Evolutionary conservation across 2,329 filamentous ascomycete genomes (phyloP).

Genomic region (Colletotrichum shisoi): DNA sequence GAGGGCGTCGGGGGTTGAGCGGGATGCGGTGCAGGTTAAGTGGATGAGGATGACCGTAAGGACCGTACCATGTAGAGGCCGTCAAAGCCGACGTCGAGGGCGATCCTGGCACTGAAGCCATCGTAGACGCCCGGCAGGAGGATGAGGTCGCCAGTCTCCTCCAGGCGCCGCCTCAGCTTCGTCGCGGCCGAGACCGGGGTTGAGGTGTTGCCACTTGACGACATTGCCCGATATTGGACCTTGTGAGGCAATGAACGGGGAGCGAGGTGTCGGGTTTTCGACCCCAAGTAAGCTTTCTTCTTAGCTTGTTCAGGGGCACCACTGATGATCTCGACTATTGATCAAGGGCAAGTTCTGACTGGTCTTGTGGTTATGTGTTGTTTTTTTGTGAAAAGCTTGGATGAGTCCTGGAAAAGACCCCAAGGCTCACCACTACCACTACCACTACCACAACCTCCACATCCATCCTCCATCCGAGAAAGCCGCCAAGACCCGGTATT

Average conservation of each 20-base stretch:
- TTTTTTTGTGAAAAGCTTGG: not conserved
- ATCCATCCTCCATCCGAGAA: not conserved
- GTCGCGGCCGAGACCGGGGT: conserved; percentile 42
- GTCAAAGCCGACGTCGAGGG: conserved; percentile 68
- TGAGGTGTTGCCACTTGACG: conserved; percentile 9
- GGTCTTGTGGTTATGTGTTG: too few species aligned
- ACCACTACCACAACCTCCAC: too few species aligned
- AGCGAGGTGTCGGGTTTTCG: too few species aligned
- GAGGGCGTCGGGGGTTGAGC: not conserved
- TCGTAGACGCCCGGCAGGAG: conserved; percentile 74
- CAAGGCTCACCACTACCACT: too few species aligned
- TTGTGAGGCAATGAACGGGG: not conserved
- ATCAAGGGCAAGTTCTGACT: not conserved
- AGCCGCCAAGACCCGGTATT: conserved; percentile 1
- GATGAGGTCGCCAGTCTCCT: conserved; percentile 53
- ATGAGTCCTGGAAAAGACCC: not conserved
- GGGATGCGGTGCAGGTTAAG: not conserved
- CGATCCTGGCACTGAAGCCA: conserved; percentile 70
- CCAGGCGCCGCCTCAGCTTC: conserved; percentile 53
- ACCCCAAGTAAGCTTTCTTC: not conserved
- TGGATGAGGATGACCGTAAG: not conserved
- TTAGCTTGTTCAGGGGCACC: not conserved
- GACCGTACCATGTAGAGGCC: conserved; percentile 70
- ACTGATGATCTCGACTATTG: not conserved
- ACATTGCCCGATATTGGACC: not conserved